Evolutionary conservation across 2,329 filamentous ascomycete genomes (phyloP), one percentile per base, ranked within the genome.

Genomic region (Aureobasidium sp.): DNA sequence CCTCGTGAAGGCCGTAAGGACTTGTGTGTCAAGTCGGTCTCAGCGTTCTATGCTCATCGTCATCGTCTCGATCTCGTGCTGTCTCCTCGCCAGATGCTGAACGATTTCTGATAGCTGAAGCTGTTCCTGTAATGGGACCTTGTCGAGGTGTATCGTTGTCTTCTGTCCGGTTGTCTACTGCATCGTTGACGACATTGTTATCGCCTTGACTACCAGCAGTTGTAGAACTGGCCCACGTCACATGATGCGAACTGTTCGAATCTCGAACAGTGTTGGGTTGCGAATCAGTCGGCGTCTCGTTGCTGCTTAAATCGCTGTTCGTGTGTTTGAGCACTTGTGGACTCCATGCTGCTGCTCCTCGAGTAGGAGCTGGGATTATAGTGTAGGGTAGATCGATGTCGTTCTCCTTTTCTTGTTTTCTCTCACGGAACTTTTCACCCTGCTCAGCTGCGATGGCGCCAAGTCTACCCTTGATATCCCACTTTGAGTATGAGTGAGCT

Each of bases 301-400:
- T 34, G 29, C 36, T 42, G 21, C 44, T 45, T 5, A n/a, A 3
- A 25, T 59, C 45, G 11, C 57, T 59, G 6, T 59, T 41, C 3
- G 29, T 50, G 13, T 45, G 30, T 11, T 59, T 59, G 25, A 61
- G 50, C 14, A 34, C 36, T 16, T 61, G 41, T 8, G 82, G 81
- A 45, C 78, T 82, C 80, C 82, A 85, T 6, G 80, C 80, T 39
- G 80, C 79, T 39, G 68, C 69, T 42, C 75, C 76, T 42, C 80
- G 76, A 29, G 79, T 79, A 63, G 83, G 81, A 4, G 83, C 82
- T 3, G 84, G 84, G 55, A 87, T 84, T 34, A 86, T 77, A 0
- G 82, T 86, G 25, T 85, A 78, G 2, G 82, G 82, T 13, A 85
- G 67, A 25, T 79, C 73, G 7, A 69, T 68, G 25, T 39, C 14